Base-by-base conservation (phyloP, 148 eudicot genomes). In the Cornus suecica region DNA sequence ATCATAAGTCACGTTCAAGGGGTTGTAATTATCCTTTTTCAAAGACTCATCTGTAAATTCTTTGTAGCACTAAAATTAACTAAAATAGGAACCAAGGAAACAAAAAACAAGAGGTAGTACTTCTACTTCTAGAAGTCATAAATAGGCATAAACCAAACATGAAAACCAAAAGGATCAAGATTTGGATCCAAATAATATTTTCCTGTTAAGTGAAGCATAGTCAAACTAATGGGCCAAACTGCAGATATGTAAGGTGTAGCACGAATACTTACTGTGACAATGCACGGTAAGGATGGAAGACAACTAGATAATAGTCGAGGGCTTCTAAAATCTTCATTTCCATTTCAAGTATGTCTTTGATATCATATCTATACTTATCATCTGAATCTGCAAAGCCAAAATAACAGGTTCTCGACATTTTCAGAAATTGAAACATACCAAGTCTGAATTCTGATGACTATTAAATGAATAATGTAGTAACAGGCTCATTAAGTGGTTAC, bases 251-350 rank as follows among this genome's bases (percentile, higher is more conserved):
- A 18, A 63, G 24, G 24, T 56, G 42, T 24, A 10, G 45, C 28
- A 61, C 65, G 70, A 30, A 77, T 66, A 86, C 99, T 86, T 90
- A 96, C 98, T 82, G 93, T 56, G 93, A 82, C 62, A 96, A 72
- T 73, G 98, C 85, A 67, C 90, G 97, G 73, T 93, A 96, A 71
- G 99, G 99, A 86, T 96, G 99, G 81, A 85, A 96, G 71, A 96
- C 92, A 78, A 93, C 97, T 77, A 93, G 82, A 78, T 90, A 93
- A 82, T 91, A 96, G 80, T 93, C 83, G 62, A 96, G 91, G 42
- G 97, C 99, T 87, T 96, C 99, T 83, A 96, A 83, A 69, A 93
- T 81, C 88, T 88, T 96, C 99, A 96, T 96, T 84, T 96, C 99
- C 99, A 93, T 96, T 83, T 96, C 99, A 73, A 96, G 97, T 83